Conservation (phyloP, 179 eudicot genomes). For the Dionaea muscipula region DNA sequence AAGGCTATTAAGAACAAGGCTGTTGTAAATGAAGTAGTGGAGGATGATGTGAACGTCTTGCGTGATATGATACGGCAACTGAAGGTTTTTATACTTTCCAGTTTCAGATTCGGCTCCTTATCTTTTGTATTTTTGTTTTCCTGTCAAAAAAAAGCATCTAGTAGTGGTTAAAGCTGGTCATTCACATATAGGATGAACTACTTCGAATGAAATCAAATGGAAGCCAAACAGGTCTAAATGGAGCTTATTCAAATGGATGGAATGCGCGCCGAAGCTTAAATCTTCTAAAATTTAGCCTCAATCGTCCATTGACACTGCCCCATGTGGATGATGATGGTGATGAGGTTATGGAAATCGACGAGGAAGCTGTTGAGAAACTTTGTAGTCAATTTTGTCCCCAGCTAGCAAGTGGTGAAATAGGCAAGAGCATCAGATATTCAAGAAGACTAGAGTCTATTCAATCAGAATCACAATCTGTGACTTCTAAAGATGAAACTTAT, state of each 20-base stretch:
- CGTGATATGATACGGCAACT: conserved; percentile 76
- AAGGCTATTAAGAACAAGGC: conserved; percentile 97
- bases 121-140: background rate
- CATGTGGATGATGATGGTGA: conserved; percentile 75
- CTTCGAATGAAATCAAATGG: conserved; percentile 64
- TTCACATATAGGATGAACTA: conserved; percentile 55
- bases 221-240: conserved; percentile 39
- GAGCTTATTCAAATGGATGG: conserved; percentile 74
- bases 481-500: conserved; percentile 8
- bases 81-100: conserved; percentile 36
- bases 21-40: conserved; percentile 81
- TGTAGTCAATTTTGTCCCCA: conserved; percentile 20
- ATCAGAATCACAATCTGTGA: conserved; percentile 9
- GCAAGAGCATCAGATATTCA: conserved; percentile 8
- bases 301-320: conserved; percentile 48
- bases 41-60: conserved; percentile 76
- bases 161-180: background rate
- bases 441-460: conserved; percentile 12
- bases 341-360: conserved; percentile 87
- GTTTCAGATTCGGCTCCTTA: background rate
- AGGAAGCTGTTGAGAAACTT: conserved; percentile 41
- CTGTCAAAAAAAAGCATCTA: too few relatives aligned
- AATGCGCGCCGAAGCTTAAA: conserved; percentile 85
- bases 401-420: conserved; percentile 16
- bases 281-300: conserved; percentile 76